Evolutionary conservation across 441 rosid genomes (phyloP), one percentile per base, ranked within the genome.

Genomic region (Arabidopsis hybrid): DNA sequence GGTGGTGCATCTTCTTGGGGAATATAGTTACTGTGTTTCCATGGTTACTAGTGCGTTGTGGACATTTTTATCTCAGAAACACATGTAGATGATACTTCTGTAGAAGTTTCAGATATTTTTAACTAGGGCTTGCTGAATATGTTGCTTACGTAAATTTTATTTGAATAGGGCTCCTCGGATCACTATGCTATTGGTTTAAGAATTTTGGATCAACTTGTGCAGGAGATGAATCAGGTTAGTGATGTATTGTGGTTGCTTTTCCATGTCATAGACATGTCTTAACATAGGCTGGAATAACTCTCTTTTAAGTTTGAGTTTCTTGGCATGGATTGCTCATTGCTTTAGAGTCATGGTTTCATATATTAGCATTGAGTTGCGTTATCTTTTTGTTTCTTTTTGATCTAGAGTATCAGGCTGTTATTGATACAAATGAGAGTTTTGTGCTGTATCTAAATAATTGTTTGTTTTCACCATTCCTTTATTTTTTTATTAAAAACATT

Each of bases 191-290:
- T 96, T 78, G 98, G 98, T 55, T 83, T 96, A 91, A 93, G 88
- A 90, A 93, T 96, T 79, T 80, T 96, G 73, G 89, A 90, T 87
- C 99, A 96, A 76, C 95, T 96, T 65, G 97, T 96, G 53, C 87
- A 91, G 74, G 99, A 96, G 88, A 96, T 96, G 95, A 96, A 90
- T 85, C 97, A 90, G 98, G 99, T 93, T 67, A 71, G 85, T 75
- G 71, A 60, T 72, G n/a, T 60, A 47, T 61, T 21, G 39, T 71
- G 46, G 73, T 78, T 7, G 11, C 5, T 14, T 68, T 29, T 17
- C 43, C 38, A 52, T 6, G 16, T 32, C 50, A 18, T 52, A 34
- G 14, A 34, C n/a, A 34, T 45, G 4, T 34, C 62, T 59, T 42
- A 34, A 32, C 18, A 60, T 51, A 34, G 39, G 55, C 78, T 67